phyloP scores from a whole-genome alignment of 148 eudicot genomes.

The Vaccinium darrowii region DNA sequence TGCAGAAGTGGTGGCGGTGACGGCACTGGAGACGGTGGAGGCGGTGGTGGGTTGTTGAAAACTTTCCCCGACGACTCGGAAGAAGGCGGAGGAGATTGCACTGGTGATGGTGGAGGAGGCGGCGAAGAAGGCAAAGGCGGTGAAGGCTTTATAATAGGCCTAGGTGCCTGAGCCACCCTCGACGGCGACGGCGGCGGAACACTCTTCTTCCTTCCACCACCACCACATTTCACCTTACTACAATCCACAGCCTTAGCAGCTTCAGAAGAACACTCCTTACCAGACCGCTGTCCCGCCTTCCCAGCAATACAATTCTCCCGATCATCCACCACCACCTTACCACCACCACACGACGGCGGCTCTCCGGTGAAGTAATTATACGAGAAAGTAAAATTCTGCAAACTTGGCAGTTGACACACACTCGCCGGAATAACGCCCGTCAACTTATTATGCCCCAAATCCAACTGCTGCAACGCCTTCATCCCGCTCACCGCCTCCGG shows the following conservation, averaged over 20 bases:
- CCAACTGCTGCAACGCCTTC: constrained; percentile 64
- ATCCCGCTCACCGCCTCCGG: constrained; percentile 40
- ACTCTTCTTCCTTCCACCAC: neutral
- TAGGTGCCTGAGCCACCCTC: neutral
- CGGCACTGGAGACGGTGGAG: constrained; percentile 22
- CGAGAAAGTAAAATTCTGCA: constrained; percentile 76
- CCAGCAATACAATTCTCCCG: constrained; percentile 56
- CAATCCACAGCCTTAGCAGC: constrained; percentile 61
- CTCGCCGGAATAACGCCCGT: constrained; percentile 59
- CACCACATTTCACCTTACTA: constrained; percentile 36
- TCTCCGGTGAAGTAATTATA: constrained; percentile 69
- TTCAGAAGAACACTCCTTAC: constrained; percentile 46
- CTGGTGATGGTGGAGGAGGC: constrained; percentile 21
- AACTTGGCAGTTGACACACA: constrained; percentile 50
- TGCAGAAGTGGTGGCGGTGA: constrained; percentile 22
- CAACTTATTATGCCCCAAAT: constrained; percentile 71
- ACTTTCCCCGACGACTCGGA: neutral
- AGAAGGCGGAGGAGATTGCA: constrained; percentile 23
- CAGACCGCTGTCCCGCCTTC: constrained; percentile 44
- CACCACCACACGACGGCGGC: constrained; percentile 51
- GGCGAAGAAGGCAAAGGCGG: constrained; percentile 32
- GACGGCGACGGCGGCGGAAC: constrained; percentile 17
- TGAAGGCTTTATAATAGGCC: constrained; percentile 9
- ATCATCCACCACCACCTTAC: constrained; percentile 34
- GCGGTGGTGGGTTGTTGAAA: constrained; percentile 18